Evolutionary conservation across 2,329 filamentous ascomycete species (phyloP).

Genomic region (Aureobasidium leucospermi): DNA sequence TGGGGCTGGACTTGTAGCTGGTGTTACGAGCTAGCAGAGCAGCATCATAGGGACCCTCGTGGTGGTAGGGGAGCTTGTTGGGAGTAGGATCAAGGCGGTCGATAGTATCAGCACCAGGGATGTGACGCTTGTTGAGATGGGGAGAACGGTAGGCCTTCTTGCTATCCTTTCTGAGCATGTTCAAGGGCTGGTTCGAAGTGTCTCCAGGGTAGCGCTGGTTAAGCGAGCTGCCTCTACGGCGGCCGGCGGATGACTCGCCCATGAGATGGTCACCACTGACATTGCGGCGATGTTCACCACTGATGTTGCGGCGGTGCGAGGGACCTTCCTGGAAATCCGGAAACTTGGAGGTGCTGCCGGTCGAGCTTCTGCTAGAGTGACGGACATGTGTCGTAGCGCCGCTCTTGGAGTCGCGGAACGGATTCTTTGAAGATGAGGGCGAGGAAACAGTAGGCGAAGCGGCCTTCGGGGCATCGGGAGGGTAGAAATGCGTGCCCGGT

Average conservation of each 20-base stretch:
- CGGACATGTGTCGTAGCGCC: conserved; percentile 14
- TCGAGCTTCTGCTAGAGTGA: conserved; percentile 36
- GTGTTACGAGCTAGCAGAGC: conserved; percentile 67
- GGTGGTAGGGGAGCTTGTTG: conserved; percentile 67
- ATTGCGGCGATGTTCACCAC: conserved; percentile 17
- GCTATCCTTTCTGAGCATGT: conserved; percentile 56
- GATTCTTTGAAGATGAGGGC: conserved; percentile 37
- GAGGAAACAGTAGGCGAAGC: conserved; percentile 24
- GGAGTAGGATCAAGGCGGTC: conserved; percentile 65
- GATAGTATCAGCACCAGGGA: conserved; percentile 67
- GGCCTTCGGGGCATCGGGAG: conserved; percentile 4
- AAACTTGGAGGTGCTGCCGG: conserved; percentile 47
- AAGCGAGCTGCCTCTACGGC: conserved; percentile 46
- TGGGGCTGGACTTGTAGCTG: conserved; percentile 55
- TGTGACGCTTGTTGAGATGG: conserved; percentile 58
- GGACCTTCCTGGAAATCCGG: conserved; percentile 40
- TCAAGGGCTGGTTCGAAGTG: conserved; percentile 58
- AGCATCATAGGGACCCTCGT: conserved; percentile 85
- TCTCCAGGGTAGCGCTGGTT: conserved; percentile 57
- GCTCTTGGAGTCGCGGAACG: conserved; percentile 29
- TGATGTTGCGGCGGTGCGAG: not conserved
- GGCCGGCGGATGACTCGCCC: conserved; percentile 17
- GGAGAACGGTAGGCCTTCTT: conserved; percentile 59
- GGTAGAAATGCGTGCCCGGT: conserved; percentile 49
- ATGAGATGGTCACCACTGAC: conserved; percentile 13